Percentiles rank a stretch among this genome's conserved stretches.
Conservation (phyloP, 192 early-diverging fungal genomes). For the Pilaira anomala region DNA sequence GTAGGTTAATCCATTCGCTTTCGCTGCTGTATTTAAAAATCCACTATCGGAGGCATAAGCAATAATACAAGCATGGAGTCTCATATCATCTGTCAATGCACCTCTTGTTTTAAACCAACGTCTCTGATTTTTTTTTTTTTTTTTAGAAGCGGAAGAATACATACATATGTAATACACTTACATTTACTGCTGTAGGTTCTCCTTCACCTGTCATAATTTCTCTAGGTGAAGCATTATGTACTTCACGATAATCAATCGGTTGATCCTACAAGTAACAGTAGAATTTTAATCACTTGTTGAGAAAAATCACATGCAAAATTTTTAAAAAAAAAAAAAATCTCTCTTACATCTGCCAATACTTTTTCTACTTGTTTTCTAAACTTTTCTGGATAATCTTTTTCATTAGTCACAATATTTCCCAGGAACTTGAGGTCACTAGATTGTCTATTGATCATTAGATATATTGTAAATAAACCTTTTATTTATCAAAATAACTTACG, state of each 20-base stretch:
- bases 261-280: slow-evolving; percentile 2
- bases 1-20: slow-evolving; percentile 14
- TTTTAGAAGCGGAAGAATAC: too few relatives aligned
- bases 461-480: neutral
- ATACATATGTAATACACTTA: slow-evolving; percentile 1
- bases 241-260: slow-evolving; percentile 31
- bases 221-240: neutral
- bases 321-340: neutral
- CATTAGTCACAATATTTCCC: neutral
- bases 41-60: slow-evolving; percentile 59
- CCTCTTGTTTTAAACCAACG: slow-evolving; percentile 67
- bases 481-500: slow-evolving; percentile 10
- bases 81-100: slow-evolving; percentile 47
- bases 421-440: slow-evolving; percentile 8
- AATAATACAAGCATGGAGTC: slow-evolving; percentile 55
- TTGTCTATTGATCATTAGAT: neutral
- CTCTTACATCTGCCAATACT: slow-evolving; percentile 18
- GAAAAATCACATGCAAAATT: neutral
- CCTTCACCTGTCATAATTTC: slow-evolving; percentile 14
- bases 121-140: too few relatives aligned
- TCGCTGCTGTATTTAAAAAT: slow-evolving; percentile 45
- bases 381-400: slow-evolving; percentile 6
- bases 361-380: slow-evolving; percentile 10
- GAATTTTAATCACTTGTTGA: neutral
- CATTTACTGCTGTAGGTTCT: slow-evolving; percentile 4